A percentile compares a stretch with the other conserved stretches of the same genome.
phyloP scores from a whole-genome alignment of 2,329 filamentous ascomycete species.

The Knoxdaviesia proteae region DNA sequence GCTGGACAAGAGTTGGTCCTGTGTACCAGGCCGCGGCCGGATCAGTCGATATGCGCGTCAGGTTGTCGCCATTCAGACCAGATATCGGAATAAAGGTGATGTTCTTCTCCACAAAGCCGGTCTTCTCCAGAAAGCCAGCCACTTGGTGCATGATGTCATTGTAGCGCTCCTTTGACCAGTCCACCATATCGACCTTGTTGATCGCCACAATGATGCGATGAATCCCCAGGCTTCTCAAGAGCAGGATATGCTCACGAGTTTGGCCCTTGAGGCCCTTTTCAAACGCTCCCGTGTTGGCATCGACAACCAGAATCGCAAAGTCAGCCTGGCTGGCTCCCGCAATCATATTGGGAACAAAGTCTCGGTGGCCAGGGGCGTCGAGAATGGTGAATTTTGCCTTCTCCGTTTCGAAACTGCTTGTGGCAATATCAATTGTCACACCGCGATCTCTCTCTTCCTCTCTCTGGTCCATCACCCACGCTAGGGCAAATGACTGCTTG shows the following conservation, averaged over 20 bases:
- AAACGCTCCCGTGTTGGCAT: slow-evolving; percentile 75
- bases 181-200: slow-evolving; percentile 81
- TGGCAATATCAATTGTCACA: slow-evolving; percentile 92
- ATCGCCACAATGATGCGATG: slow-evolving; percentile 74
- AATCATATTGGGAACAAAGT: slow-evolving; percentile 99
- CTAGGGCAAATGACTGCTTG: slow-evolving; percentile 86
- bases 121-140: slow-evolving; percentile 57
- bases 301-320: slow-evolving; percentile 85
- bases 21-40: slow-evolving; percentile 54
- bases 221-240: slow-evolving; percentile 79
- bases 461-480: slow-evolving; percentile 90
- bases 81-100: slow-evolving; percentile 79
- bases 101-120: slow-evolving; percentile 65
- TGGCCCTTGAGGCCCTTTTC: slow-evolving; percentile 87
- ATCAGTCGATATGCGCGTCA: slow-evolving; percentile 38
- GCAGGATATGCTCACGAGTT: slow-evolving; percentile 78
- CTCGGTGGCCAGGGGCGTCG: slow-evolving; percentile 81
- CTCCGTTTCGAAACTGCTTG: slow-evolving; percentile 80
- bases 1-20: slow-evolving; percentile 59
- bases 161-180: slow-evolving; percentile 68
- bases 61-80: slow-evolving; percentile 73
- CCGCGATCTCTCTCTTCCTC: slow-evolving; percentile 75
- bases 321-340: slow-evolving; percentile 90
- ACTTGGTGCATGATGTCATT: slow-evolving; percentile 72
- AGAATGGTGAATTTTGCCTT: slow-evolving; percentile 79